Evolutionary conservation across 2,329 filamentous ascomycete species (phyloP).

Genomic region (Xylaria sp.): DNA sequence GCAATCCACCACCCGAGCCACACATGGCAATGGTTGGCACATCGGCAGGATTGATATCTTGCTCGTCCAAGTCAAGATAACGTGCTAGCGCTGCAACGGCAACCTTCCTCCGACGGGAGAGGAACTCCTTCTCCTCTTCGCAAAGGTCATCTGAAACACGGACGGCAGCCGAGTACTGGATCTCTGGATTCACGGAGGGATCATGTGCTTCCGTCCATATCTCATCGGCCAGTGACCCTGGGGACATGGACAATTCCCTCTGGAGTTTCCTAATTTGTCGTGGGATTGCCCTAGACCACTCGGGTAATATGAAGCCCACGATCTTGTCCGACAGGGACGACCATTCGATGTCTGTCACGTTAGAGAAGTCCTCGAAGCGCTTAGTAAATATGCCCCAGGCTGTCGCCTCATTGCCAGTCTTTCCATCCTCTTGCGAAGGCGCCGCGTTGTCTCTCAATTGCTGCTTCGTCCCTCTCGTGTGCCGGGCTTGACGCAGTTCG

Average conservation of each 20-base stretch:
- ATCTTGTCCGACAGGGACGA: constrained; percentile 66
- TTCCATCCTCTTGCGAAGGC: constrained; percentile 28
- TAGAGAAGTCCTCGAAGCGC: constrained; percentile 65
- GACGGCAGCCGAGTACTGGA: constrained; percentile 82
- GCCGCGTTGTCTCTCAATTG: constrained; percentile 32
- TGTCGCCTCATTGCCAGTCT: constrained; percentile 41
- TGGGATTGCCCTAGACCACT: constrained; percentile 83
- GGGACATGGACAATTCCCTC: constrained; percentile 85
- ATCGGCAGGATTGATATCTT: constrained; percentile 90
- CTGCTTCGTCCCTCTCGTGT: constrained; percentile 35
- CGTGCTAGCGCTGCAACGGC: constrained; percentile 79
- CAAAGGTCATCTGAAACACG: constrained; percentile 85
- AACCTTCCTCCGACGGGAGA: constrained; percentile 73
- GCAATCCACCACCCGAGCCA: constrained; percentile 89
- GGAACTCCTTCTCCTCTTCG: constrained; percentile 81
- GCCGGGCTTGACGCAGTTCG: constrained; percentile 46
- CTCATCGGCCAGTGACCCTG: constrained; percentile 88
- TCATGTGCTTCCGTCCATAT: constrained; percentile 95
- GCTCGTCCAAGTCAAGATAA: constrained; percentile 82
- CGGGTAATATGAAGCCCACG: constrained; percentile 78
- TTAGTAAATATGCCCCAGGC: constrained; percentile 63
- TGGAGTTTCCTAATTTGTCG: constrained; percentile 85
- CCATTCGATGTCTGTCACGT: constrained; percentile 67
- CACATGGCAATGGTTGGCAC: constrained; percentile 94
- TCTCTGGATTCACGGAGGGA: constrained; percentile 85